These are phyloP conservation scores for Singerocomus rubriflavus DNA, from an alignment of 1,284 basidiomycete species.

Conservation along the genomic window DNA sequence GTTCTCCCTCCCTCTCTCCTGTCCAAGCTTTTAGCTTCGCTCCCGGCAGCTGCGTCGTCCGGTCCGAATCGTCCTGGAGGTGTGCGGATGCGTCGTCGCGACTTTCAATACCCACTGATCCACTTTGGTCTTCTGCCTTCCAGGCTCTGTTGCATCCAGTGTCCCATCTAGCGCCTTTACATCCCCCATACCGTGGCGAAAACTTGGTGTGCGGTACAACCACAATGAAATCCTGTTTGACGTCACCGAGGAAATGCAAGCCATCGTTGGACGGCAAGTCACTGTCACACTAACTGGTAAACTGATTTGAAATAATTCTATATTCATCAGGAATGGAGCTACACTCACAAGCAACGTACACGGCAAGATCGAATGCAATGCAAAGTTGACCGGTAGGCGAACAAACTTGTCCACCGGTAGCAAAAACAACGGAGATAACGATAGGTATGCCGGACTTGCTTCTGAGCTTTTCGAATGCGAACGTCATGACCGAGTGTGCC, in stretches of 20 bases:
- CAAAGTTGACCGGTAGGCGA: constrained; percentile 69
- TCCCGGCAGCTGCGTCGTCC: constrained; percentile 37
- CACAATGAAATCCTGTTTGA: constrained; percentile 96
- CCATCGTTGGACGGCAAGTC: constrained; percentile 78
- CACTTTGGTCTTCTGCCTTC: constrained; percentile 28
- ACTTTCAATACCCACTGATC: constrained; percentile 20
- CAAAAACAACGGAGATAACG: constrained; percentile 1
- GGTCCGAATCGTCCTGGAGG: constrained; percentile 30
- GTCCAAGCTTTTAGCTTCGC: constrained; percentile 72
- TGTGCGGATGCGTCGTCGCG: constrained; percentile 1
- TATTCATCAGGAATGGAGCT: constrained; percentile 63
- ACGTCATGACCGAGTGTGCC: constrained; percentile 72
- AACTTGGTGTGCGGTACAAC: constrained; percentile 79
- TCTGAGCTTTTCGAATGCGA: constrained; percentile 77
- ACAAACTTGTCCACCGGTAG: neutral
- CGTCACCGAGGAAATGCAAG: constrained; percentile 79
- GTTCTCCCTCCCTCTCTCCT: constrained; percentile 85
- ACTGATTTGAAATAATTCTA: neutral
- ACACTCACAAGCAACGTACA: constrained; percentile 71
- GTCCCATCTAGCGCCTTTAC: constrained; percentile 71
- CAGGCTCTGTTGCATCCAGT: constrained; percentile 38
- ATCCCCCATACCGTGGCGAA: constrained; percentile 93
- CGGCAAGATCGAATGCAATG: constrained; percentile 81
- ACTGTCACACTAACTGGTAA: neutral
- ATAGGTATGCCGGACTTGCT: constrained; percentile 86